Conservation (phyloP, 495 filamentous ascomycete genomes). For the Lophium mytilinum region DNA sequence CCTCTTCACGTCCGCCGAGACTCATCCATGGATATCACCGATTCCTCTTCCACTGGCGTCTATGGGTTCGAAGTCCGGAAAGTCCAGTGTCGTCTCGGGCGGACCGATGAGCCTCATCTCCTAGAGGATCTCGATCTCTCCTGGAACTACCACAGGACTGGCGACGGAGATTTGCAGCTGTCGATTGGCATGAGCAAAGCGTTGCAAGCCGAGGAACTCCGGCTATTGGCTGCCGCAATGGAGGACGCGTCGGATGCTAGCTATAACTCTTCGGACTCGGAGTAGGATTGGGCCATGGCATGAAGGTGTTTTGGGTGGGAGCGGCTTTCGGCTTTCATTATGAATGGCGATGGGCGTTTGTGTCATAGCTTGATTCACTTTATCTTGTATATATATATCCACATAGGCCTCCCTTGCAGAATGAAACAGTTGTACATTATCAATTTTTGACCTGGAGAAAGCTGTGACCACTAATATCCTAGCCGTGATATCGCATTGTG, state of each 20-base stretch:
- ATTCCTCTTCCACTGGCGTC: background rate
- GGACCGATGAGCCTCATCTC: slow-evolving; percentile 5
- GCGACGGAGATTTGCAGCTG: slow-evolving; percentile 8
- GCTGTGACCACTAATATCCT: too few species aligned
- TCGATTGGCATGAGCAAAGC: slow-evolving; percentile 12
- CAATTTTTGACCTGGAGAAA: too few species aligned
- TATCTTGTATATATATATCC: too few species aligned
- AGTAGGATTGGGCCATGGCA: background rate
- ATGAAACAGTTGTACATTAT: too few species aligned
- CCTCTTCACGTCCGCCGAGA: slow-evolving; percentile 15
- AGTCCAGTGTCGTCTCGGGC: slow-evolving; percentile 12
- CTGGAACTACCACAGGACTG: slow-evolving; percentile 12
- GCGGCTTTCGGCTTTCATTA: too few species aligned
- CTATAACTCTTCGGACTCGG: background rate
- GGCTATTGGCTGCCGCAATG: slow-evolving; percentile 10
- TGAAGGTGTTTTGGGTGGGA: too few species aligned
- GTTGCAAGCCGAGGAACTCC: slow-evolving; percentile 4
- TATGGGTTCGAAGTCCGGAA: slow-evolving; percentile 11
- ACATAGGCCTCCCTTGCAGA: too few species aligned
- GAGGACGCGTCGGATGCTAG: slow-evolving; percentile 9
- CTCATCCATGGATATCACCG: slow-evolving; percentile 6
- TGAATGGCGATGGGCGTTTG: too few species aligned
- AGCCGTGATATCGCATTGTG: too few species aligned
- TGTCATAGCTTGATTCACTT: too few species aligned
- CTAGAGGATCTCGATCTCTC: slow-evolving; percentile 10